Conservation (phyloP, 2,329 filamentous ascomycete species). For the Xenoacremonium recifei region DNA sequence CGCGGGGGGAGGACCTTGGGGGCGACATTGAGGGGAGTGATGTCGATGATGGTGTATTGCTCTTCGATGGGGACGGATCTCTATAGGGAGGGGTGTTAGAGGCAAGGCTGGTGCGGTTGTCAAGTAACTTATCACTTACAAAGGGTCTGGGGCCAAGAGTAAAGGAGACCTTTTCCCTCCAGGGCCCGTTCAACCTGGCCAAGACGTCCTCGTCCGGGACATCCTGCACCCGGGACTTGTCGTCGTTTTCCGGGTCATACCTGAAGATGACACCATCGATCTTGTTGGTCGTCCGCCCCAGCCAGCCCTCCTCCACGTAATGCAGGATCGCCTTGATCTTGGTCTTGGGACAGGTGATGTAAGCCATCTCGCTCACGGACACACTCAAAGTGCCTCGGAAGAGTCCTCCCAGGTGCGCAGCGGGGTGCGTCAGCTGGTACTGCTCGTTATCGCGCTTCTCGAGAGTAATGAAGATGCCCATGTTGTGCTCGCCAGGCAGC, state of each 20-base stretch:
- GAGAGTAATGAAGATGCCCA: conserved; percentile 91
- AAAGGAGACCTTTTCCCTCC: conserved; percentile 71
- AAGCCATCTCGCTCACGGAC: conserved; percentile 86
- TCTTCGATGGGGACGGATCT: conserved; percentile 51
- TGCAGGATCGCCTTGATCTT: conserved; percentile 88
- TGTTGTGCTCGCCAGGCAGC: conserved; percentile 85
- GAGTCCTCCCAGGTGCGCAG: conserved; percentile 87
- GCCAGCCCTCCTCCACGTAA: conserved; percentile 93
- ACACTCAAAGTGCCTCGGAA: conserved; percentile 85
- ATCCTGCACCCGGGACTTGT: conserved; percentile 76
- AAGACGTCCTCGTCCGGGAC: conserved; percentile 83
- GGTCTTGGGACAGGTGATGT: conserved; percentile 85
- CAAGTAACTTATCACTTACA: conserved; percentile 45
- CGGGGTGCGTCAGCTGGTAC: conserved; percentile 92
- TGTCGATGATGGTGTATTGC: conserved; percentile 78
- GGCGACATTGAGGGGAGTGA: conserved; percentile 76
- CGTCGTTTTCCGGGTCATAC: conserved; percentile 85
- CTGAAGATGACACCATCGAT: conserved; percentile 89
- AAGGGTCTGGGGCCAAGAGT: conserved; percentile 58
- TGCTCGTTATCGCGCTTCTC: conserved; percentile 80
- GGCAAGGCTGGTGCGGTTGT: too few relatives aligned
- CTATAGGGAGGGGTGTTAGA: too few relatives aligned
- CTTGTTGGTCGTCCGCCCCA: conserved; percentile 86
- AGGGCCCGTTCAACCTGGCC: conserved; percentile 78
- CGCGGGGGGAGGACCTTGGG: conserved; percentile 77